Percentiles rank a stretch among this genome's conserved stretches.
Evolutionary conservation across 2,329 filamentous ascomycete genomes (phyloP).

Genomic region (Neonectria magnoliae): DNA sequence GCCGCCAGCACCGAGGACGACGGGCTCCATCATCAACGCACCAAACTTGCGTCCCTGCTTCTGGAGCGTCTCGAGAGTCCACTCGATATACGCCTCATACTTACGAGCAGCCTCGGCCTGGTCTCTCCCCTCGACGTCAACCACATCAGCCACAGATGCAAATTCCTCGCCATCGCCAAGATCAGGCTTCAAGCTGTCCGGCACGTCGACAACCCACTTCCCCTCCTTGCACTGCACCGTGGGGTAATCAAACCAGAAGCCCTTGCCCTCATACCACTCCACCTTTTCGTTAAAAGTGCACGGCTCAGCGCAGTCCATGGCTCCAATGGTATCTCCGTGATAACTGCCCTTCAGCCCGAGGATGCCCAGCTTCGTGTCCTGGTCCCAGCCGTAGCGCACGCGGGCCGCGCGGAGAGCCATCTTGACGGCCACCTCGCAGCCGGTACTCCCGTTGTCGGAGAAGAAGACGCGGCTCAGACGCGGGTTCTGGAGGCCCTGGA

Average conservation of each 20-base stretch:
- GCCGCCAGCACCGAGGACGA: constrained; percentile 83
- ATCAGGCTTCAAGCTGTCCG: constrained; percentile 56
- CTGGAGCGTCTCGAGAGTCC: constrained; percentile 62
- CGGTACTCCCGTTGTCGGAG: constrained; percentile 85
- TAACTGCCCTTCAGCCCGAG: constrained; percentile 83
- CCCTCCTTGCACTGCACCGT: constrained; percentile 73
- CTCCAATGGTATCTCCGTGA: constrained; percentile 88
- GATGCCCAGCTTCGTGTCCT: constrained; percentile 69
- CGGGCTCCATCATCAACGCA: constrained; percentile 81
- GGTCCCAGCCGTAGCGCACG: constrained; percentile 72
- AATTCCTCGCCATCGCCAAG: constrained; percentile 58
- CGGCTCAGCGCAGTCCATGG: constrained; percentile 86
- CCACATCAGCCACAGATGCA: constrained; percentile 64
- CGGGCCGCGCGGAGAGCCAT: constrained; percentile 81
- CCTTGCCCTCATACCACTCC: constrained; percentile 84
- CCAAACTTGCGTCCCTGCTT: constrained; percentile 74
- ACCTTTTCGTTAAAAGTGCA: constrained; percentile 82
- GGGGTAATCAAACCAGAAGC: constrained; percentile 85
- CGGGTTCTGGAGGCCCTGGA: constrained; percentile 68
- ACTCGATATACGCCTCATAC: constrained; percentile 70
- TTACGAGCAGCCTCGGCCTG: constrained; percentile 53
- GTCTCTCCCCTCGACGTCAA: constrained; percentile 64
- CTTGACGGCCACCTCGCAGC: constrained; percentile 84
- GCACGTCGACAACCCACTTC: constrained; percentile 71
- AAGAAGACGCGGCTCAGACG: constrained; percentile 80